These are phyloP conservation scores for Rhizomucor miehei DNA, from an alignment of 371 early-diverging fungal genomes.

Conservation along the genomic window DNA sequence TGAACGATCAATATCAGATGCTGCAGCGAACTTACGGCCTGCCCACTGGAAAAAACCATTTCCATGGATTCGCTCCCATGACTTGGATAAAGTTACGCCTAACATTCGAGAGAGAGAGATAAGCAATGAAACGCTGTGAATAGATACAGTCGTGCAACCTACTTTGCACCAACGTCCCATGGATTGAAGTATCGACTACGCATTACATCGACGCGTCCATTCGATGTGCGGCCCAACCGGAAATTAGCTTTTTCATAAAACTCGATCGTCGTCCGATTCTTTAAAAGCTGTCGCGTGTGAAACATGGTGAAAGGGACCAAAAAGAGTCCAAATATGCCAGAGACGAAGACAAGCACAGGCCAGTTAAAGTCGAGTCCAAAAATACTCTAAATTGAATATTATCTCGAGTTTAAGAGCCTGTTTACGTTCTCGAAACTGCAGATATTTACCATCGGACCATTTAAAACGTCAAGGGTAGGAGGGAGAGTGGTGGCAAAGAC, in stretches of 20 bases:
- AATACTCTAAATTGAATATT: constrained; percentile 20
- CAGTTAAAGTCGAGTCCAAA: constrained; percentile 37
- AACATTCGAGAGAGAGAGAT: no score
- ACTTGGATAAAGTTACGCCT: constrained; percentile 54
- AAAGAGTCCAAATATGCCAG: constrained; percentile 59
- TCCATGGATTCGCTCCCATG: constrained; percentile 43
- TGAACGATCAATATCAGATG: not conserved
- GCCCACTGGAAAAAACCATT: constrained; percentile 62
- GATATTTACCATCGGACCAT: constrained; percentile 31
- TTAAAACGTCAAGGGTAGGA: constrained; percentile 25
- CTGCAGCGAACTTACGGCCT: constrained; percentile 35
- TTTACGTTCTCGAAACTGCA: not conserved
- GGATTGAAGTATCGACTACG: constrained; percentile 54
- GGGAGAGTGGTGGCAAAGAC: constrained; percentile 43
- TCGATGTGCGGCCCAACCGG: constrained; percentile 19
- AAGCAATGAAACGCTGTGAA: not conserved
- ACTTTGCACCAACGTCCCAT: constrained; percentile 56
- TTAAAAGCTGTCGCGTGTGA: constrained; percentile 52
- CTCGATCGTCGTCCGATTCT: constrained; percentile 70
- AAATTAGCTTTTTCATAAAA: constrained; percentile 55
- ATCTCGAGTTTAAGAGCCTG: not conserved
- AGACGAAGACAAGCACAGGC: constrained; percentile 46
- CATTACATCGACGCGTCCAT: constrained; percentile 33
- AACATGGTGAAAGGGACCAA: constrained; percentile 54
- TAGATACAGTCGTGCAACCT: constrained; percentile 1